Evolutionary conservation across 495 filamentous ascomycete species (phyloP).

Genomic region (Barbatosphaeria neglecta): DNA sequence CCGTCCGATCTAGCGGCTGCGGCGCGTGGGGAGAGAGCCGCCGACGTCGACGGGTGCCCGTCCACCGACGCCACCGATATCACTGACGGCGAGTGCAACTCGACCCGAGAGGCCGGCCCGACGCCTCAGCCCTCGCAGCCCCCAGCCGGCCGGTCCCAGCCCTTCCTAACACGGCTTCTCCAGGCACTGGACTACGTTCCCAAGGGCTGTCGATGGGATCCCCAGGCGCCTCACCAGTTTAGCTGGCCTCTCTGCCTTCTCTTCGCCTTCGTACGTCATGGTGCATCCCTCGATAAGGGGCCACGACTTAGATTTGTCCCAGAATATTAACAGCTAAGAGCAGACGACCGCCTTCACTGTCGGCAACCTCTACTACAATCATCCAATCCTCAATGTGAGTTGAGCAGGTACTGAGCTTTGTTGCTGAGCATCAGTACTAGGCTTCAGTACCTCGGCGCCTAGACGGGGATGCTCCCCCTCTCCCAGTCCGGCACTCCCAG

Average conservation of each 20-base stretch:
- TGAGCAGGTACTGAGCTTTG: too few relatives aligned
- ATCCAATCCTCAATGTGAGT: constrained; percentile 52
- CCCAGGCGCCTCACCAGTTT: constrained; percentile 15
- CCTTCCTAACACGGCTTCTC: background rate
- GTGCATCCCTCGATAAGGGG: background rate
- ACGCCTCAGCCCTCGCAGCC: background rate
- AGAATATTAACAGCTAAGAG: constrained; percentile 3
- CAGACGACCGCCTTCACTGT: constrained; percentile 39
- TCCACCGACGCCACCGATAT: background rate
- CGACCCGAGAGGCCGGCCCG: background rate
- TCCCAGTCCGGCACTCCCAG: too few relatives aligned
- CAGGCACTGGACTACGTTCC: background rate
- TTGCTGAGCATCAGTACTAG: too few relatives aligned
- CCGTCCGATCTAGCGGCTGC: background rate
- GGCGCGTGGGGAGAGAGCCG: background rate
- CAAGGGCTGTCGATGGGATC: constrained; percentile 19
- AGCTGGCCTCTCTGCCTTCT: constrained; percentile 17
- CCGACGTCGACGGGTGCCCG: background rate
- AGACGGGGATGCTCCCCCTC: too few relatives aligned
- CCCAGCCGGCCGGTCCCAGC: background rate
- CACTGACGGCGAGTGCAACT: background rate
- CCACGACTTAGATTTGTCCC: background rate
- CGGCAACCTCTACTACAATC: constrained; percentile 66
- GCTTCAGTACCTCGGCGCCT: too few relatives aligned
- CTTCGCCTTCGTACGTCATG: constrained; percentile 14